phyloP scores from a whole-genome alignment of 176 grass and related monocot species.

The Stipa capillata region DNA sequence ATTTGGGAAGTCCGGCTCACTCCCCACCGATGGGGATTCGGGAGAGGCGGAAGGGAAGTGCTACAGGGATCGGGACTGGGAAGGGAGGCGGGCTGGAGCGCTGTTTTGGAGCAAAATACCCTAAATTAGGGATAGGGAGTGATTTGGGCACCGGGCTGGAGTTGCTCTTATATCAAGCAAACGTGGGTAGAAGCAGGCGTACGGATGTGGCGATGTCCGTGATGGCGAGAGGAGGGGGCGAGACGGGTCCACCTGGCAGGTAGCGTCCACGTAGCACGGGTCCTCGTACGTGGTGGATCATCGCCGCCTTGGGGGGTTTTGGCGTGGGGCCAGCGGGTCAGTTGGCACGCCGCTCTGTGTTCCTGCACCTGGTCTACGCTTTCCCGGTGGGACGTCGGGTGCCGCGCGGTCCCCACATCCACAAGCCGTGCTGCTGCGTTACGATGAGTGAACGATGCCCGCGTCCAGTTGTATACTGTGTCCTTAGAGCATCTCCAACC shows the following conservation, averaged over 20 bases:
- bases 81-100: too few species aligned
- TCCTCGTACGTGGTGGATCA: constrained; percentile 25
- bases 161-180: constrained; percentile 22
- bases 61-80: too few species aligned
- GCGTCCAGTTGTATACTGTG: too few species aligned
- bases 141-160: too few species aligned
- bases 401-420: background rate
- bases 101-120: too few species aligned
- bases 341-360: background rate
- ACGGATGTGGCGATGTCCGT: constrained; percentile 3
- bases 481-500: too few species aligned
- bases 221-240: background rate
- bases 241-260: constrained; percentile 7
- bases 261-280: constrained; percentile 26
- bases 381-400: background rate
- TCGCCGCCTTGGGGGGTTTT: background rate
- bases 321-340: background rate
- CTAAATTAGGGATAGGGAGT: too few species aligned
- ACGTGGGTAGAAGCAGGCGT: background rate
- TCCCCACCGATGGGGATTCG: too few species aligned
- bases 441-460: too few species aligned
- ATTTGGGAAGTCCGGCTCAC: too few species aligned
- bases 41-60: too few species aligned
- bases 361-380: constrained; percentile 9
- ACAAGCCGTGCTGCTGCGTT: background rate